Evolutionary conservation across 192 early-diverging fungal genomes (phyloP), one percentile per base, ranked within the genome.

Genomic region (Fimicolochytrium jonesii): DNA sequence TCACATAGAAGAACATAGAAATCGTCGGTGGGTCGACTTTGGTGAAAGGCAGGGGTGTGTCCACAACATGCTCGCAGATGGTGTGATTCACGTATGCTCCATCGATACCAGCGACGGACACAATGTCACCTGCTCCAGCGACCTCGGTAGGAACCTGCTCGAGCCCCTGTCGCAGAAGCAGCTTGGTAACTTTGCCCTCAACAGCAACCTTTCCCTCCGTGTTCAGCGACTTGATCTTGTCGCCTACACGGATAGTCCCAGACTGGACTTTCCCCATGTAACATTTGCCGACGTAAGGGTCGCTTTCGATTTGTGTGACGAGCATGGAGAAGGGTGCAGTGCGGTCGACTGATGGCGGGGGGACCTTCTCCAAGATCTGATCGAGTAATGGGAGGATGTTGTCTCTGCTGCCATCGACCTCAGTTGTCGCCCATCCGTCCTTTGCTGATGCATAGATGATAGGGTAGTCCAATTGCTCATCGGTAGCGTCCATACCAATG

Each of bases 21-120:
- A 92, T 90, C 6, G 90, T 92, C 2, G 90, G 90, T 32, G 86
- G 86, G 59, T 92, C 90, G 42, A 92, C 79, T n/a, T 88, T 81
- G 46, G 87, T 81, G 59, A 80, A 89, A 67, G 84, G 86, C 18
- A 92, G 74, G 35, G 88, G 82, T 41, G 87, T 70, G 1, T 56
- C 64, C 15, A 85, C 78, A 32, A 72, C 72, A 2, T 80, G 79
- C 18, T 76, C 67, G 67, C 86, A 90, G 20, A 92, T 78, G 11
- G 90, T 92, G 56, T 88, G 81, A 74, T 90, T 92, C 64, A 92
- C 89, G 54, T 81, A 81, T 4, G 87, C 83, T 20, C 78, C 84
- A 18, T 86, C 82, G 26, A 92, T 66, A 46, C 90, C 90, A 50
- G 89, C 85, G 29, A 92, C 60, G 1, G 87, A 82, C 10, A 92